These are phyloP conservation scores for Mimosa bimucronata DNA, from an alignment of 306 rosid species.

Conservation along the genomic window DNA sequence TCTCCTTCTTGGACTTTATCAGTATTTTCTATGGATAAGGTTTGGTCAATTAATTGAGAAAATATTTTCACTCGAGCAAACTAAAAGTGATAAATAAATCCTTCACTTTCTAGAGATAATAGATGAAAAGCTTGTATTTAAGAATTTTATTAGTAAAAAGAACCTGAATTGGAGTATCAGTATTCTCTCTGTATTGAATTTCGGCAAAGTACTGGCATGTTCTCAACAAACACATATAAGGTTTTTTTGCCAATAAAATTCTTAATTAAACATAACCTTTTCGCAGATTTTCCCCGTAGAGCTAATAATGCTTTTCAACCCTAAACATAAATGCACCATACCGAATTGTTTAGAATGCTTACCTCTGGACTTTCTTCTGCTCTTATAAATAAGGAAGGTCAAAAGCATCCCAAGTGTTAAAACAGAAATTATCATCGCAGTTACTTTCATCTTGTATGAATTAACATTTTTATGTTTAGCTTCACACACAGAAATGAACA, in stretches of 20 bases:
- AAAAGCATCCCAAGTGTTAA: neutral
- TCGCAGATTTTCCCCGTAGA: too few relatives aligned
- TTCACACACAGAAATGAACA: neutral
- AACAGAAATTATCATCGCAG: neutral
- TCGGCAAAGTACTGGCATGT: too few relatives aligned
- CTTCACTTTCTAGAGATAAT: too few relatives aligned
- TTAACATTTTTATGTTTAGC: neutral
- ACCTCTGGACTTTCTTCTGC: neutral
- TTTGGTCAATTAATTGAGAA: neutral
- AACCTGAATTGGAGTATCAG: too few relatives aligned
- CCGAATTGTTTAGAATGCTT: neutral
- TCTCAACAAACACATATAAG: too few relatives aligned
- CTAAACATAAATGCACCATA: too few relatives aligned
- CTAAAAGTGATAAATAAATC: neutral
- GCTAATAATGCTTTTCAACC: too few relatives aligned
- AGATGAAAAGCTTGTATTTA: too few relatives aligned
- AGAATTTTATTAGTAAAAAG: too few relatives aligned
- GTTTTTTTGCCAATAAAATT: too few relatives aligned
- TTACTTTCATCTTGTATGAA: neutral
- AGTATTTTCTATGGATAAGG: neutral
- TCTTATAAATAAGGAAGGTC: neutral
- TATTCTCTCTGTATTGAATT: too few relatives aligned
- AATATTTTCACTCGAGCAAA: neutral
- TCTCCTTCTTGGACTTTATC: conserved; percentile 15
- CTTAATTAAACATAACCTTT: too few relatives aligned